Percentiles rank a stretch among this genome's conserved stretches.
These are phyloP conservation scores for Gossypium australe DNA, from an alignment of 345 rosid species.

Conservation along the genomic window DNA sequence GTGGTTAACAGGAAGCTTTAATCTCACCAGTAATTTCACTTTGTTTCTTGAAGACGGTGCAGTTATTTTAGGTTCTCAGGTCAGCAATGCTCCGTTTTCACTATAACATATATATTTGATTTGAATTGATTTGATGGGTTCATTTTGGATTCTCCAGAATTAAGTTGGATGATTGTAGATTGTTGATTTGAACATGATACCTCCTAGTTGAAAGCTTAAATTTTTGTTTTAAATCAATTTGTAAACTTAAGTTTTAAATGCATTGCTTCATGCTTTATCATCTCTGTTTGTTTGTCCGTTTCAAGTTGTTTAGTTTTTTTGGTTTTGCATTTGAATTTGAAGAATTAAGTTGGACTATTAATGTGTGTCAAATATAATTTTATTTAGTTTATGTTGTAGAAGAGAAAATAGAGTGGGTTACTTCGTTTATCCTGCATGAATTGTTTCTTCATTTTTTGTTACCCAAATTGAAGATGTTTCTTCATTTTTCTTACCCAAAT, in stretches of 20 bases:
- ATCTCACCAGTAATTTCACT: conserved; percentile 89
- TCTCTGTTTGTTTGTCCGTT: background rate
- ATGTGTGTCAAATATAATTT: background rate
- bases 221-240: too few relatives aligned
- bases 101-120: background rate
- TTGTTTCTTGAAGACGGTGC: conserved; percentile 80
- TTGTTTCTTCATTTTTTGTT: background rate
- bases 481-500: background rate
- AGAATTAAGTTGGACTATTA: background rate
- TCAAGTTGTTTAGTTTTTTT: background rate
- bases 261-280: background rate
- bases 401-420: background rate
- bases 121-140: background rate
- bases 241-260: background rate
- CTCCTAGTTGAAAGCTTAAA: too few relatives aligned
- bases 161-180: background rate
- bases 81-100: conserved; percentile 14
- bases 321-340: background rate
- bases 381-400: background rate
- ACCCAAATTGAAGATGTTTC: background rate
- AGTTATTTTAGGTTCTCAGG: conserved; percentile 86
- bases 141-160: background rate
- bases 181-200: background rate
- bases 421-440: background rate
- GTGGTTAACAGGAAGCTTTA: conserved; percentile 93